phyloP scores from a whole-genome alignment of 192 early-diverging fungal species.

The Coemansia sp. region DNA sequence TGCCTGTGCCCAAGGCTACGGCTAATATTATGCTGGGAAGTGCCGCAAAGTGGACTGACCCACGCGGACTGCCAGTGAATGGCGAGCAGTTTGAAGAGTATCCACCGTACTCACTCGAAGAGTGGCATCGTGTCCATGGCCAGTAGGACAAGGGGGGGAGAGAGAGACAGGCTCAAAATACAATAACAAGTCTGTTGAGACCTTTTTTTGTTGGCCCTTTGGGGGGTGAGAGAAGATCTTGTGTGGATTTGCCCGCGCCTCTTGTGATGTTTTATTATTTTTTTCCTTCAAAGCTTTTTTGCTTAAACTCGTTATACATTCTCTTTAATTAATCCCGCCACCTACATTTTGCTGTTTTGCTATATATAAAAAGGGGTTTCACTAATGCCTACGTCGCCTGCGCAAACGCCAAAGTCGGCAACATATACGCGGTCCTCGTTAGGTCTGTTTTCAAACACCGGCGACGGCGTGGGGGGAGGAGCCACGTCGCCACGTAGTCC shows the following conservation, averaged over 20 bases:
- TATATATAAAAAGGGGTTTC: too few species aligned
- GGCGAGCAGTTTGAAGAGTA: conserved; percentile 59
- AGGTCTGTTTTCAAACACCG: conserved; percentile 18
- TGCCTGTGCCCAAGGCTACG: conserved; percentile 46
- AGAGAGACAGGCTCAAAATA: background rate
- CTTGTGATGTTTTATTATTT: background rate
- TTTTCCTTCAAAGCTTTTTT: background rate
- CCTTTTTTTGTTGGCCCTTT: conserved; percentile 9
- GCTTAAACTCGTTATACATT: background rate
- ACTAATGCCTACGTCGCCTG: conserved; percentile 6
- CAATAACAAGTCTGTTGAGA: background rate
- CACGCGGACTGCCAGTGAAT: conserved; percentile 23
- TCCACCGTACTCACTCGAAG: conserved; percentile 57
- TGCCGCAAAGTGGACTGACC: conserved; percentile 56
- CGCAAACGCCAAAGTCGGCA: conserved; percentile 10
- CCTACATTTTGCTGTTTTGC: background rate
- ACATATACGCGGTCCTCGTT: conserved; percentile 37
- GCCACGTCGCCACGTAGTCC: conserved; percentile 14
- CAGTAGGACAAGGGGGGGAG: conserved; percentile 13
- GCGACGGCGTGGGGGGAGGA: conserved; percentile 7
- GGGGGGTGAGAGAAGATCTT: background rate
- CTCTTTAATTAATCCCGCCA: background rate
- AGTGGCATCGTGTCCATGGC: conserved; percentile 63
- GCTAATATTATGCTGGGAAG: conserved; percentile 56
- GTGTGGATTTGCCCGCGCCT: background rate